phyloP scores from a whole-genome alignment of 2,329 filamentous ascomycete species.

The Xylaria sp. region DNA sequence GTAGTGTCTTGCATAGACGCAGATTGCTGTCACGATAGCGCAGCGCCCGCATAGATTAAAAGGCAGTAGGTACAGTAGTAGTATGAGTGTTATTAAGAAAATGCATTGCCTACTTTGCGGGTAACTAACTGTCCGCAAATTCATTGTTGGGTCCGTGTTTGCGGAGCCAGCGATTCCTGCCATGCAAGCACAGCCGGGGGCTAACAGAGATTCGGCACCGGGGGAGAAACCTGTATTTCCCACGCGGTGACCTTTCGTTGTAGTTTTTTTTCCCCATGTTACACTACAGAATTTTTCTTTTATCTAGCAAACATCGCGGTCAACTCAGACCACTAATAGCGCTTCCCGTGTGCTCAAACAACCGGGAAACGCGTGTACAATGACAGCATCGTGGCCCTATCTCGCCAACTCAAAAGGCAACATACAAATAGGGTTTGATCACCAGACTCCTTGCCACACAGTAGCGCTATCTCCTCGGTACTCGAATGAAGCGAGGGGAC shows the following conservation, averaged over 20 bases:
- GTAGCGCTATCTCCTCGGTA: not conserved
- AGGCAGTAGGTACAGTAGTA: not conserved
- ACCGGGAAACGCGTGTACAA: not conserved
- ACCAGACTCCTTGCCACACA: not conserved
- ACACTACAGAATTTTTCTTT: not conserved
- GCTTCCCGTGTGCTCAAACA: not conserved
- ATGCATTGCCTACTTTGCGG: not conserved
- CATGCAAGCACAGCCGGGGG: not conserved
- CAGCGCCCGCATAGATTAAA: not conserved
- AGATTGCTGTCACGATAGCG: not conserved
- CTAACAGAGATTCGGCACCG: not conserved
- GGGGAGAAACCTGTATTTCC: constrained; percentile 1
- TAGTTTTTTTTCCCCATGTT: not conserved
- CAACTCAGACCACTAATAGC: not conserved
- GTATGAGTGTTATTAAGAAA: not conserved
- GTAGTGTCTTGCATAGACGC: not conserved
- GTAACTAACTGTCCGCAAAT: not conserved
- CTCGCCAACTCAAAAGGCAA: not conserved
- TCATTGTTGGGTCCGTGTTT: not conserved
- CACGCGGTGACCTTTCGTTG: not conserved
- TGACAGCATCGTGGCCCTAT: not conserved
- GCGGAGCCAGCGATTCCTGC: not conserved
- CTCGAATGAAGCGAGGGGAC: not conserved
- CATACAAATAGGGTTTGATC: not conserved
- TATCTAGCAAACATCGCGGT: not conserved